Evolutionary conservation across 1,139 yeast species (phyloP), one percentile per base, ranked within the genome.

Genomic region (Suhomyces taliae): DNA sequence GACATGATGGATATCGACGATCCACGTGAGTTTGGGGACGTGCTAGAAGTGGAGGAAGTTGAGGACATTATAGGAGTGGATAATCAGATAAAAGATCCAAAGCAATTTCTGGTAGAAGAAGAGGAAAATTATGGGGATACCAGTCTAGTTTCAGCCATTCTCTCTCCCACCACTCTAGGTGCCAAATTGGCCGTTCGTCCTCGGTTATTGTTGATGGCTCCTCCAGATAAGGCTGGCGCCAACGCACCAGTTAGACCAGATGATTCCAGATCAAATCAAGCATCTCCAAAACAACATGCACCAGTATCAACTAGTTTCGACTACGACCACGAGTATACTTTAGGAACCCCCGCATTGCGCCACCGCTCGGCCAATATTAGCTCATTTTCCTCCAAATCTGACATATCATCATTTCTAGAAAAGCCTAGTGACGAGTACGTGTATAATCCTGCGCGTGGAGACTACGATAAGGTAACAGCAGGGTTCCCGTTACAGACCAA

Each of bases 161-260:
- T 63, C 10, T 70, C 74, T 34, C 78, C 78, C 4, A 72, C 78
- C 1, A 58, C 56, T 37, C 52, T 71, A 11, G 78, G 78, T 0
- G 76, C 76, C n/a, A 63, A 65, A 50, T 54, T 69, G 45, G 78
- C 78, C 1, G 50, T 69, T 40, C 57, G 62, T 27, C 61, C 56
- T 19, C 64, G 61, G 32, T 50, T 53, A 42, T 51, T 67, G 36
- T 51, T 69, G n/a, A 61, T 69, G 49, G 60, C 70, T 2, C 61
- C 64, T 12, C 52, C 54, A 12, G 24, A 7, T 19, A 19, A 19
- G 24, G 24, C 24, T 19, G 24, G 24, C 6, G 24, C 32, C 43
- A n/a, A 36, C 34, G 27, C 37, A 27, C 42, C 34, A 26, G 10
- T 12, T 4, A 26, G 38, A 2, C 5, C 34, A 32, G 29, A 34